Conservation (phyloP, 2,329 filamentous ascomycete species). For the Colletotrichum somersetense region DNA sequence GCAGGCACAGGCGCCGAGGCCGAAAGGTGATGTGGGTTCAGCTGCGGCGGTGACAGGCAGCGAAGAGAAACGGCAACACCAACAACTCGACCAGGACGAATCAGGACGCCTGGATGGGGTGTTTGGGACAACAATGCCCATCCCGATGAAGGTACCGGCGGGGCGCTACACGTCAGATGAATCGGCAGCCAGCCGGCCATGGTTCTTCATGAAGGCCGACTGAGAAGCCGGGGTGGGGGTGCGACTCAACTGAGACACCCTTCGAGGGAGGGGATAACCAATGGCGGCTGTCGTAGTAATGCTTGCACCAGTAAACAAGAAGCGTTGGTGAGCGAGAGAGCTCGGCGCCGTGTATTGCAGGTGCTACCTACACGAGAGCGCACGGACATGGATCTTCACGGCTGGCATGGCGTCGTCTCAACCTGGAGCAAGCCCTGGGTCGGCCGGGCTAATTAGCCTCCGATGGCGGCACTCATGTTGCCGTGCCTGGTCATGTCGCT, state of each 20-base stretch:
- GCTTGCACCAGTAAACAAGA: conserved; percentile 14
- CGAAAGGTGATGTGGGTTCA: conserved; percentile 27
- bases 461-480: conserved; percentile 24
- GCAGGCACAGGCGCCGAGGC: conserved; percentile 31
- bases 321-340: conserved; percentile 7
- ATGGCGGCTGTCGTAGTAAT: not conserved
- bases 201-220: conserved; percentile 53
- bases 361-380: conserved; percentile 3
- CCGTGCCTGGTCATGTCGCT: conserved; percentile 2
- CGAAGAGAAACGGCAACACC: conserved; percentile 27
- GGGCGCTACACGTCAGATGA: conserved; percentile 57
- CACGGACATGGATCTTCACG: conserved; percentile 32
- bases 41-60: not conserved
- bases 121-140: conserved; percentile 59
- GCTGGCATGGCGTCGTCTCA: conserved; percentile 38
- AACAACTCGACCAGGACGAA: conserved; percentile 26
- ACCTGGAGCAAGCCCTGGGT: conserved; percentile 34
- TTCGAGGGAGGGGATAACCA: not conserved
- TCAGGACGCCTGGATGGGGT: conserved; percentile 18
- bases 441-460: conserved; percentile 40
- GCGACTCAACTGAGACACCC: conserved; percentile 26
- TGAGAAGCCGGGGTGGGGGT: conserved; percentile 22
- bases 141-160: conserved; percentile 74
- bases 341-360: not conserved
- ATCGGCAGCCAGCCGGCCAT: conserved; percentile 49